These are phyloP conservation scores for Hansfordia pulvinata DNA, from an alignment of 2,329 filamentous ascomycete genomes.

Conservation along the genomic window DNA sequence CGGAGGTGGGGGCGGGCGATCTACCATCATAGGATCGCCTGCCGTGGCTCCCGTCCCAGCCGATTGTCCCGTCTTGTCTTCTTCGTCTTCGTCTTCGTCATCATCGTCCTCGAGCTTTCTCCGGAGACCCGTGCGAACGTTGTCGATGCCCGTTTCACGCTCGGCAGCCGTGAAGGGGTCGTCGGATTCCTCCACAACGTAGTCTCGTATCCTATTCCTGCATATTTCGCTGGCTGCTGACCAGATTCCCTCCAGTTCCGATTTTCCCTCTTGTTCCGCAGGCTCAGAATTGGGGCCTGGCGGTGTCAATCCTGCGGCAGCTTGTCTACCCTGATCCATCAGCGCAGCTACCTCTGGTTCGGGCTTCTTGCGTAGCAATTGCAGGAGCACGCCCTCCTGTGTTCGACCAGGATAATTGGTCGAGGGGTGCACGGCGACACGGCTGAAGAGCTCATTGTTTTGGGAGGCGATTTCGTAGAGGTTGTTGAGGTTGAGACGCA, in stretches of 20 bases:
- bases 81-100: slow-evolving; percentile 44
- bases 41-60: slow-evolving; percentile 18
- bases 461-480: slow-evolving; percentile 52
- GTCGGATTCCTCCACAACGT: slow-evolving; percentile 31
- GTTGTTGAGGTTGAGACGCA: slow-evolving; percentile 55
- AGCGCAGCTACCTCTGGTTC: slow-evolving; percentile 66
- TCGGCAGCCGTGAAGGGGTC: slow-evolving; percentile 64
- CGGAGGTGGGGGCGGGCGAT: slow-evolving; percentile 14
- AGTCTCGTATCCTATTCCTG: slow-evolving; percentile 17
- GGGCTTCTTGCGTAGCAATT: slow-evolving; percentile 70
- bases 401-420: slow-evolving; percentile 61
- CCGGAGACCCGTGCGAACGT: slow-evolving; percentile 58
- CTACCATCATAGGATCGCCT: slow-evolving; percentile 17
- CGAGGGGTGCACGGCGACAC: slow-evolving; percentile 61
- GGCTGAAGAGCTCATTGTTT: slow-evolving; percentile 53
- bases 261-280: slow-evolving; percentile 22
- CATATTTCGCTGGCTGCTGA: slow-evolving; percentile 17
- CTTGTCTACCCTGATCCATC: slow-evolving; percentile 48
- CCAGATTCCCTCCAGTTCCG: slow-evolving; percentile 23
- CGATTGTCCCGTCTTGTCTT: slow-evolving; percentile 35
- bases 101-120: slow-evolving; percentile 36
- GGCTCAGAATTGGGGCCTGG: background rate
- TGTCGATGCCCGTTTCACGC: slow-evolving; percentile 48
- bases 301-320: slow-evolving; percentile 8
- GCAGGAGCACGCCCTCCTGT: slow-evolving; percentile 50